Evolutionary conservation across 176 grass and related monocot species (phyloP), one percentile per base, ranked within the genome.

Genomic region (Thinopyrum elongatum): DNA sequence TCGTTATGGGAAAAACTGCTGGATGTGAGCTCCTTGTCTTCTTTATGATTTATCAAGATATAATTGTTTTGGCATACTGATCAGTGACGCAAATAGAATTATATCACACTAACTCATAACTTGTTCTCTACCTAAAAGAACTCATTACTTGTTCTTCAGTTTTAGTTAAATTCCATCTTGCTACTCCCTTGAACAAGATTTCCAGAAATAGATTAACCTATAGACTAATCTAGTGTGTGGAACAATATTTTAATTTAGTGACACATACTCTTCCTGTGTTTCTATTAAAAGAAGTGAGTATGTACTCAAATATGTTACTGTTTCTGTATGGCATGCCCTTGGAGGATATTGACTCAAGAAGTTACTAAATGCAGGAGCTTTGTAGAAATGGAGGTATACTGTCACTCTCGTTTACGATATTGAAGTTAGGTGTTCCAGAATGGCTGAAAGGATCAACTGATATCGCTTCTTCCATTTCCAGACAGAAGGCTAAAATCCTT

Each of bases 381-480:
- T 95, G 86, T 86, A 95, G 88, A 88, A 93, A 95, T 86, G 96
- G 96, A 21, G 96, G 93, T 73, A 94, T 98, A 87, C 78, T 98
- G 75, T 92, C 88, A 81, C 88, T 95, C 83, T 94, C 90, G 35
- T 84, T 44, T 70, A 89, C 81, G 49, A 88, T 95, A 78, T 82
- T 98, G 39, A 98, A 89, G 88, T 92, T 98, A 80, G 80, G 39
- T 51, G 55, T 94, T 81, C 92, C 96, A 36, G 86, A 94, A 73
- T 92, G 88, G 88, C 83, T 95, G 31, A 90, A 92, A 72, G 88
- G 88, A 70, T 94, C 92, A 82, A 85, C 53, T 71, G 93, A 94
- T 64, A 84, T 94, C 60, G 76, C 85, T 87, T 74, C 96, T 88
- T 88, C 92, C 31, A 25, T 95, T 73, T 98, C 96, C 76, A 92